Conservation (phyloP, 2,329 filamentous ascomycete species). For the Diaporthe capsici region DNA sequence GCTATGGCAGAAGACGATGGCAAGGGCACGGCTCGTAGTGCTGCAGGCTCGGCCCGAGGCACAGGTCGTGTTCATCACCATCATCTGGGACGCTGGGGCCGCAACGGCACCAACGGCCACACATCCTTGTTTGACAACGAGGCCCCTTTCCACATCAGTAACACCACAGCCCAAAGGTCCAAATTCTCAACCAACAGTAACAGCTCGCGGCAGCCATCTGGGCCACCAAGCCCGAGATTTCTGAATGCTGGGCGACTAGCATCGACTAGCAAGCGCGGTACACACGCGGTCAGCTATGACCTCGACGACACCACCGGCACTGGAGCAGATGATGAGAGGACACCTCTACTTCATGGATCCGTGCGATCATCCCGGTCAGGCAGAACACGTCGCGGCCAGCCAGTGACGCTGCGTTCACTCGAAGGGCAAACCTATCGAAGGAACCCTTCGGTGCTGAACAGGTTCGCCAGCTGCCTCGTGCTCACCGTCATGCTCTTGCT, state of each 20-base stretch:
- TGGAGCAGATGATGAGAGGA: conserved; percentile 89
- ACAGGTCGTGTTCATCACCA: conserved; percentile 84
- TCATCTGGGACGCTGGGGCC: conserved; percentile 79
- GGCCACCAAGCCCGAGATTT: conserved; percentile 79
- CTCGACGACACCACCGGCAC: conserved; percentile 80
- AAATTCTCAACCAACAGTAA: conserved; percentile 70
- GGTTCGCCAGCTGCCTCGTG: conserved; percentile 88
- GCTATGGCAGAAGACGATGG: conserved; percentile 77
- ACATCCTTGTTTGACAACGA: conserved; percentile 82
- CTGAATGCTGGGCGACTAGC: conserved; percentile 51
- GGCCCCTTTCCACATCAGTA: conserved; percentile 73
- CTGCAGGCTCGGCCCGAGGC: conserved; percentile 73
- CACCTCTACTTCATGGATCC: conserved; percentile 75
- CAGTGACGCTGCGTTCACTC: conserved; percentile 74
- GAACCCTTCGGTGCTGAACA: conserved; percentile 74
- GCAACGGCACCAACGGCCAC: conserved; percentile 76
- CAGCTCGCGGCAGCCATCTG: conserved; percentile 71
- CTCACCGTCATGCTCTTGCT: conserved; percentile 86
- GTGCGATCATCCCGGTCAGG: conserved; percentile 71
- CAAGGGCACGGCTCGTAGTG: conserved; percentile 72
- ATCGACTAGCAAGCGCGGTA: conserved; percentile 63
- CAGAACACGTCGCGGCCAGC: conserved; percentile 66
- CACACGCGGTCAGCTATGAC: conserved; percentile 79
- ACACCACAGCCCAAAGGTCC: conserved; percentile 65
- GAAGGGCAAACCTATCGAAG: conserved; percentile 80